Conservation (phyloP, 257 asterid genomes). For the Plantago major region DNA sequence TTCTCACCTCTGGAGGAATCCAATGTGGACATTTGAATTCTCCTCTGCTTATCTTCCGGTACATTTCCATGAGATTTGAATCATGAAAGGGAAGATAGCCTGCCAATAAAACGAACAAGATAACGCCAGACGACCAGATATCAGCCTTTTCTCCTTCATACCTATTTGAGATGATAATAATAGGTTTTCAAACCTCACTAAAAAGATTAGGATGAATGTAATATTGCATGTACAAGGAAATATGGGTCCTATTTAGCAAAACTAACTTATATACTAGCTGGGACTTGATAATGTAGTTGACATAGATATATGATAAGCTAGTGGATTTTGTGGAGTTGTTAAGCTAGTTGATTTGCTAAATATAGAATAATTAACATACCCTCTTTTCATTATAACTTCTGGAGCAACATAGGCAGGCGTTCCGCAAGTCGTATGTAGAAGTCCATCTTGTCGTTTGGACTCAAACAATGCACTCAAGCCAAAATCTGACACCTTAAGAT, state of each 20-base stretch:
- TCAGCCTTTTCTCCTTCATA: slow-evolving; percentile 81
- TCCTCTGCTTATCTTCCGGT: slow-evolving; percentile 57
- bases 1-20: slow-evolving; percentile 73
- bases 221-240: too few relatives aligned
- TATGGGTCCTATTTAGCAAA: too few relatives aligned
- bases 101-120: slow-evolving; percentile 67
- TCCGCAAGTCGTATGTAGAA: slow-evolving; percentile 88
- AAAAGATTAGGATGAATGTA: too few relatives aligned
- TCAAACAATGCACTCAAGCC: slow-evolving; percentile 80
- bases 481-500: slow-evolving; percentile 73
- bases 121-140: slow-evolving; percentile 92
- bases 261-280: too few relatives aligned
- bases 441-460: slow-evolving; percentile 70
- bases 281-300: too few relatives aligned
- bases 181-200: not conserved
- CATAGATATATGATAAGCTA: too few relatives aligned
- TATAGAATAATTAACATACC: slow-evolving; percentile 27
- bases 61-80: slow-evolving; percentile 70
- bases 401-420: slow-evolving; percentile 98
- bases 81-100: slow-evolving; percentile 89
- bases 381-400: slow-evolving; percentile 65
- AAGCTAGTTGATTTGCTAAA: too few relatives aligned
- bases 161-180: not conserved
- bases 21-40: slow-evolving; percentile 81
- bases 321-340: not conserved